Evolutionary conservation across 2,329 filamentous ascomycete genomes (phyloP).

Genomic region (Rosellinia necatrix): DNA sequence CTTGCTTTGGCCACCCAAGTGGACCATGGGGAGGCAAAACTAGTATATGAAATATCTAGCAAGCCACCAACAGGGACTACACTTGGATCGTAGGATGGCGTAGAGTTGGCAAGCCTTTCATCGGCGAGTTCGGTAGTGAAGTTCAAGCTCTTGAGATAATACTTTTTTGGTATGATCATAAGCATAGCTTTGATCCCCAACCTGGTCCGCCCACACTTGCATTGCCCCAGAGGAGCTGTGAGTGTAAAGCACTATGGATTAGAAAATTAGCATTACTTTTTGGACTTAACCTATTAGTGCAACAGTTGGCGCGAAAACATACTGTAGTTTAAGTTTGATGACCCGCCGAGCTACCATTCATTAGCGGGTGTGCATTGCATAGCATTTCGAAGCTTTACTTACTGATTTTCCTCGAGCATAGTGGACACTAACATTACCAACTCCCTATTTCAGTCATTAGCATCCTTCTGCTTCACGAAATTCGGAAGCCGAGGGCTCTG

Average conservation of each 20-base stretch:
- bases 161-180: conserved; percentile 1
- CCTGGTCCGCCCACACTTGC: conserved; percentile 6
- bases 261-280: background rate
- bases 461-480: too few relatives aligned
- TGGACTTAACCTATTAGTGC: background rate
- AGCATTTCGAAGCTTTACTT: background rate
- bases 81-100: background rate
- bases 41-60: conserved; percentile 47
- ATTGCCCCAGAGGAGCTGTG: conserved; percentile 8
- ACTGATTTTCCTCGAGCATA: conserved; percentile 9
- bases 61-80: conserved; percentile 42
- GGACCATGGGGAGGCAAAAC: conserved; percentile 44
- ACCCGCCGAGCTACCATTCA: conserved; percentile 2
- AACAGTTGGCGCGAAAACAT: background rate
- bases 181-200: background rate
- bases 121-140: conserved; percentile 28
- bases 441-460: conserved; percentile 1
- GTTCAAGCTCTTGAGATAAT: conserved; percentile 31
- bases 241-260: conserved; percentile 5
- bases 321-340: conserved; percentile 5
- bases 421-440: background rate
- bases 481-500: too few relatives aligned
- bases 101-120: conserved; percentile 26
- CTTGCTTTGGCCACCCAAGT: conserved; percentile 43
- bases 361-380: background rate